Base-by-base conservation (phyloP, 345 rosid species). In the Tarenaya hassleriana region DNA sequence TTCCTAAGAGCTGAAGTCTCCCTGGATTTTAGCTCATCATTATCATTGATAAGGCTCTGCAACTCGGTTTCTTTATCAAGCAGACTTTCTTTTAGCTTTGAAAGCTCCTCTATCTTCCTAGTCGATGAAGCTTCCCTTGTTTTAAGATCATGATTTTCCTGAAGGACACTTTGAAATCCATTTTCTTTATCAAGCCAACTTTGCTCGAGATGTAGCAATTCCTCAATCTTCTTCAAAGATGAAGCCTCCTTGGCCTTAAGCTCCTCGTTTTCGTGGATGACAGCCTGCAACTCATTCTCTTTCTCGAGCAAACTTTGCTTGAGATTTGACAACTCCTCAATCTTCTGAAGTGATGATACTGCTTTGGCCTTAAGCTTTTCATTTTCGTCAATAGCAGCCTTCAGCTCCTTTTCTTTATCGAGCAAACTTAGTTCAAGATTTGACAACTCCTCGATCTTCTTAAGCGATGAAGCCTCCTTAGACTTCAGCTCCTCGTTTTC, bases 11-110 rank as follows among this genome's bases (percentile, higher is more conserved):
- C 52, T 72, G 81, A 71, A 81, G 75, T 85, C 60, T 90, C 95
- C 55, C 79, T 79, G 14, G 46, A 47, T 20, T 56, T 56, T n/a
- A 64, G 33, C 44, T 57, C 58, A 56, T 21, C 16, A 35, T 56
- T 56, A 49, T 49, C 52, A 2, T 56, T 43, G 42, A 50, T 10
- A 14, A 81, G 52, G 49, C 69, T 44, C 41, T 64, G 62, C 58
- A 89, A 47, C 77, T 79, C 83, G 16, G 67, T 73, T 74, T 86
- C 95, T 80, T 83, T 90, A 52, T 78, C 94, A 66, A 78, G 40
- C 29, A 83, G 43, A 67, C 69, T 62, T 56, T 81, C 94, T 68
- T 83, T 86, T 61, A 81, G 60, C 63, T 50, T 57, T 24, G 41
- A 57, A 52, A 64, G 41, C 41, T 64, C 63, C 34, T 64, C 69